Evolutionary conservation across 495 filamentous ascomycete genomes (phyloP).

Genomic region (Copromyces sp.): DNA sequence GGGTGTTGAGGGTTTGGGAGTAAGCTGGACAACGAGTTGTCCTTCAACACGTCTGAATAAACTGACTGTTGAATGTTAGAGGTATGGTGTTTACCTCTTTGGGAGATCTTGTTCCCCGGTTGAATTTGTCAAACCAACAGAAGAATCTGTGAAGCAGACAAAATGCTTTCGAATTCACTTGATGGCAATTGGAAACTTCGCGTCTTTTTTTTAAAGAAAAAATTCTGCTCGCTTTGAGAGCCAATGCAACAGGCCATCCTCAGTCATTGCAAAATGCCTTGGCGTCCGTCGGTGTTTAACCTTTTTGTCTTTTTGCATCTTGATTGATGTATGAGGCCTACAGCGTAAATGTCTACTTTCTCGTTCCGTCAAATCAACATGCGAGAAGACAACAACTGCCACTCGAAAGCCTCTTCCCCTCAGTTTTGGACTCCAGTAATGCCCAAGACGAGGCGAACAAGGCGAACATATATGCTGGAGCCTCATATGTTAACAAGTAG

Average conservation of each 20-base stretch:
- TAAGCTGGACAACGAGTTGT: neutral
- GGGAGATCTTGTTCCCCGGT: neutral
- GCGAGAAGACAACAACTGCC: neutral
- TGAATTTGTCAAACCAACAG: neutral
- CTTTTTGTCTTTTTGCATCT: neutral
- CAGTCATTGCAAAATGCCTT: neutral
- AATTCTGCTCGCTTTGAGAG: neutral
- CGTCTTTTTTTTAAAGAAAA: neutral
- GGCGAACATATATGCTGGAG: neutral
- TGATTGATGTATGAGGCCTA: neutral
- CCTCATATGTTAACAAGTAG: neutral
- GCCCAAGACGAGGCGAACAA: neutral
- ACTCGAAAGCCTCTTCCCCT: neutral
- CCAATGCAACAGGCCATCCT: neutral
- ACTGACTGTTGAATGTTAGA: neutral
- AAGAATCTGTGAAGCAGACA: neutral
- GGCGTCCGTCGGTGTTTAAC: neutral
- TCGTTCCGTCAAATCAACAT: neutral
- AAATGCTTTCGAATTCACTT: neutral
- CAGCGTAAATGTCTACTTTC: neutral
- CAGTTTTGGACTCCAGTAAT: neutral
- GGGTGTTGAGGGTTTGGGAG: too few species aligned
- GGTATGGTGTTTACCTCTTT: neutral
- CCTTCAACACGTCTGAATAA: neutral
- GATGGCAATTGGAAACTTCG: neutral